Evolutionary conservation across 495 filamentous ascomycete species (phyloP).

Genomic region (Aspergillus sclerotiicarbonarius): DNA sequence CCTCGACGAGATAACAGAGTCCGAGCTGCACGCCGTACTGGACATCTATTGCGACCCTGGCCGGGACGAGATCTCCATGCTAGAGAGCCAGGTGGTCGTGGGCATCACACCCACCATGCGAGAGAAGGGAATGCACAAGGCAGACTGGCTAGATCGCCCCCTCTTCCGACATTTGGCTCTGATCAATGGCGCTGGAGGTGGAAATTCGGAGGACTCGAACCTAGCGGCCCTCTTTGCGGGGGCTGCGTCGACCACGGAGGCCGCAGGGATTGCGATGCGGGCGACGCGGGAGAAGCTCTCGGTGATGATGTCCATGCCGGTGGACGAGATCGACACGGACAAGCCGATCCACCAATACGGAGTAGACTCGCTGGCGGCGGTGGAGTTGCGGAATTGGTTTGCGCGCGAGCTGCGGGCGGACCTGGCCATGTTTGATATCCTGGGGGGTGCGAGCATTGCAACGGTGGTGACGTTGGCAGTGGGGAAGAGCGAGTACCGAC

Average conservation of each 20-base stretch:
- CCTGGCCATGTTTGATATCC: constrained; percentile 31
- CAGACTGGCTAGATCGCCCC: constrained; percentile 8
- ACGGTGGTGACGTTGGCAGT: constrained; percentile 5
- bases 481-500: background rate
- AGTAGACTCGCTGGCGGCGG: constrained; percentile 43
- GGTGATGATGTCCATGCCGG: constrained; percentile 19
- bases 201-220: background rate
- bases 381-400: constrained; percentile 45
- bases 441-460: constrained; percentile 9
- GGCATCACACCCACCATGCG: background rate
- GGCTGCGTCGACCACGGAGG: constrained; percentile 8
- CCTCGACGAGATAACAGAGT: constrained; percentile 2
- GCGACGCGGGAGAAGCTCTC: constrained; percentile 17
- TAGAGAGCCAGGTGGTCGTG: background rate
- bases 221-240: background rate
- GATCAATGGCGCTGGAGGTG: background rate
- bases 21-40: constrained; percentile 5
- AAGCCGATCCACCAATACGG: constrained; percentile 33
- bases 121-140: constrained; percentile 7
- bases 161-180: background rate
- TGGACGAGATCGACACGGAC: constrained; percentile 34
- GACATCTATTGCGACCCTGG: constrained; percentile 11
- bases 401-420: constrained; percentile 28
- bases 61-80: background rate
- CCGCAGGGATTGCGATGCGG: background rate